These are phyloP conservation scores for Stachybotrys elegans DNA, from an alignment of 2,329 filamentous ascomycete species.

Conservation along the genomic window DNA sequence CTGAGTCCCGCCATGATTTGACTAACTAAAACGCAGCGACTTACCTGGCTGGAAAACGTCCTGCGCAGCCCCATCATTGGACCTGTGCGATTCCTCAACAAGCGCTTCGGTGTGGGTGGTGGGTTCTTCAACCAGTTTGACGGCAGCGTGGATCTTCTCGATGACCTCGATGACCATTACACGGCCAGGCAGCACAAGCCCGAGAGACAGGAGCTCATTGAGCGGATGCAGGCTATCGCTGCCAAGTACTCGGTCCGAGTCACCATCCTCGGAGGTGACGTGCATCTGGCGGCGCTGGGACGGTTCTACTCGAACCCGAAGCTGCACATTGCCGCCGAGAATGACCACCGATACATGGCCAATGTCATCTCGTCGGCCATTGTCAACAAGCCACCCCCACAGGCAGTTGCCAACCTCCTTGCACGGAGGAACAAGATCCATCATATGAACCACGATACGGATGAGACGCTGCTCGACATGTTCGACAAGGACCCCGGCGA, in stretches of 20 bases:
- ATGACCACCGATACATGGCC: slow-evolving; percentile 90
- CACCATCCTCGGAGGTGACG: slow-evolving; percentile 90
- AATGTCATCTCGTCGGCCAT: slow-evolving; percentile 94
- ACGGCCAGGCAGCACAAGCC: slow-evolving; percentile 87
- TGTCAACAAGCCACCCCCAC: slow-evolving; percentile 87
- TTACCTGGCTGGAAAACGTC: slow-evolving; percentile 96
- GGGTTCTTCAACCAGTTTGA: slow-evolving; percentile 92
- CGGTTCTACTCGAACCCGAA: slow-evolving; percentile 92
- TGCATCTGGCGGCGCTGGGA: slow-evolving; percentile 85
- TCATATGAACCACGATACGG: slow-evolving; percentile 65
- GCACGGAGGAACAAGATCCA: slow-evolving; percentile 84
- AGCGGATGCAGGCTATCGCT: slow-evolving; percentile 77
- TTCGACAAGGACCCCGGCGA: slow-evolving; percentile 85
- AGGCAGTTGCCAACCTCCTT: slow-evolving; percentile 82
- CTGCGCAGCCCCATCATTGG: slow-evolving; percentile 81
- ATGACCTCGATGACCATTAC: slow-evolving; percentile 95
- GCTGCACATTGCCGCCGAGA: slow-evolving; percentile 68
- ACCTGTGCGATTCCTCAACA: slow-evolving; percentile 83
- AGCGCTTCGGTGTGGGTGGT: slow-evolving; percentile 80
- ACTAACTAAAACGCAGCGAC: slow-evolving; percentile 44
- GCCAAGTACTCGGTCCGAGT: slow-evolving; percentile 83
- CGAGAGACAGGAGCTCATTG: slow-evolving; percentile 74
- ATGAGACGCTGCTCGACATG: slow-evolving; percentile 90
- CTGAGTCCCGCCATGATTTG: not conserved
- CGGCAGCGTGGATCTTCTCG: slow-evolving; percentile 84